Evolutionary conservation across 1,284 basidiomycete genomes (phyloP).

Genomic region (Ceratobasidium sp.): DNA sequence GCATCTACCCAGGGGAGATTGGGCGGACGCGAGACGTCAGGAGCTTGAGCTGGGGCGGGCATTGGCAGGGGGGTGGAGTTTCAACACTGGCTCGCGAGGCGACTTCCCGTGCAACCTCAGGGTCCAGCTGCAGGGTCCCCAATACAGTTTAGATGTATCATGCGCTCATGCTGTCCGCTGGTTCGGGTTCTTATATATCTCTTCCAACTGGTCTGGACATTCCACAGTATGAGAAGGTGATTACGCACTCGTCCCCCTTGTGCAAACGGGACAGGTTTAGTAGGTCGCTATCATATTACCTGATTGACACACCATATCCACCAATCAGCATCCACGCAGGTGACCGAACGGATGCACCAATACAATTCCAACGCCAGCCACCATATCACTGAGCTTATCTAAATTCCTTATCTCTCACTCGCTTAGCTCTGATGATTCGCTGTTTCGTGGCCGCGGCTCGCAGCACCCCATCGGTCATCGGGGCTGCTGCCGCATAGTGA

Average conservation of each 20-base stretch:
- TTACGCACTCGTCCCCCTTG: too few relatives aligned
- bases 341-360: neutral
- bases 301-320: neutral
- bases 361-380: neutral
- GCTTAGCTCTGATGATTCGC: conserved; percentile 25
- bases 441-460: conserved; percentile 3
- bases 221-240: too few relatives aligned
- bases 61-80: too few relatives aligned
- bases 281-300: too few relatives aligned
- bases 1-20: conserved; percentile 39
- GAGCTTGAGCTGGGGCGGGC: neutral
- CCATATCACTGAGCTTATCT: conserved; percentile 27
- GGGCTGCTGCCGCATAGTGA: conserved; percentile 8
- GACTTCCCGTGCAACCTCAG: too few relatives aligned
- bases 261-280: too few relatives aligned
- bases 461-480: conserved; percentile 39
- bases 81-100: too few relatives aligned
- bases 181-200: too few relatives aligned
- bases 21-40: neutral
- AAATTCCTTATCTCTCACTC: conserved; percentile 25
- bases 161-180: too few relatives aligned
- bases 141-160: too few relatives aligned
- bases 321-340: neutral
- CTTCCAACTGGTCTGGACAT: too few relatives aligned
- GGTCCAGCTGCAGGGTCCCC: too few relatives aligned